Base-by-base conservation (phyloP, 2,329 filamentous ascomycete genomes). In the Ophiostoma sp. region DNA sequence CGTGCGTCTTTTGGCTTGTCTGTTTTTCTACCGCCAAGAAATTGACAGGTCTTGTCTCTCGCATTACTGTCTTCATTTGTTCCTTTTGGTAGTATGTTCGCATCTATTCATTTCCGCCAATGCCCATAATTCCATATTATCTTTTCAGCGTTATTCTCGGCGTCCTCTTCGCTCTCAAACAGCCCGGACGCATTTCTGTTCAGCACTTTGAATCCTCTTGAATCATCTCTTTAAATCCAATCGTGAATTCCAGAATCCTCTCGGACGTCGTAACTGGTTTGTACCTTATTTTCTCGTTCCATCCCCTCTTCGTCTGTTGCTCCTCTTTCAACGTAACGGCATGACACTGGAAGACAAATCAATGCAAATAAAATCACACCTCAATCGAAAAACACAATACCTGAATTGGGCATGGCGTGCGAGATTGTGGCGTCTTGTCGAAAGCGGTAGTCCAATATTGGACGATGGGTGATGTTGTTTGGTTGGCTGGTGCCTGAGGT, bases 341-440 rank as follows among this genome's bases (percentile, higher is more conserved):
- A 39, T 22, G 31, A 39, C 59, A 63, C n/a, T 1, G 31, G 0
- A 22, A 63, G n/a, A 12, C 33, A 63, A 31, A 45, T 28, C 15
- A 17, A 45, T 22, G n/a, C 36, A 28, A 25, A 17, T n/a, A n/a
- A n/a, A n/a, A n/a, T n/a, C n/a, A n/a, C n/a, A n/a, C n/a, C n/a
- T n/a, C n/a, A n/a, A n/a, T n/a, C n/a, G n/a, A 66, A 1, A 22
- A 17, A 45, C 31, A 42, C 22, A 19, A 48, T 52, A 39, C 31
- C 69, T n/a, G 4, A 45, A 59, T 59, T 3, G 8, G 69, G 69
- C 50, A 70, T 59, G 69, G 69, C 36, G 69, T 70, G 69, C 69
- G 69, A 70, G 50, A 45, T 70, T 55, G 31, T 48, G 22, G 22
- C 39, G 22, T 66, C 6, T 39, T 11, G 50, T 28, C 50, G 19